Evolutionary conservation across 495 filamentous ascomycete genomes (phyloP).

Genomic region (Endocarpon pusillum): DNA sequence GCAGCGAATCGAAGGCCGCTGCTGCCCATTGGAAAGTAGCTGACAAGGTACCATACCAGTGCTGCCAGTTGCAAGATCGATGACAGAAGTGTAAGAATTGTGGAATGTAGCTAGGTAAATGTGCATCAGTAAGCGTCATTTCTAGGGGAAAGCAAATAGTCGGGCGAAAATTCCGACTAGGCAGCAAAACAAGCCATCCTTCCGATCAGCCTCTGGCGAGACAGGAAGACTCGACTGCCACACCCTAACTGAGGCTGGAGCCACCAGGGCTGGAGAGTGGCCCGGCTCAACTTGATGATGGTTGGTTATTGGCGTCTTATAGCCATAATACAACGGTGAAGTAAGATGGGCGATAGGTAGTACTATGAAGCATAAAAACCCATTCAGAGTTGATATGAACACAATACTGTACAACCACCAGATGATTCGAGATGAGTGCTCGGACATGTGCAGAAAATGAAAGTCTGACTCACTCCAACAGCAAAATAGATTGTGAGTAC

Average conservation of each 20-base stretch:
- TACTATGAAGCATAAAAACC: slow-evolving; percentile 1
- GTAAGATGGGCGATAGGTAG: too few species aligned
- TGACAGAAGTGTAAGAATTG: slow-evolving; percentile 67
- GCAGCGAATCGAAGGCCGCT: slow-evolving; percentile 75
- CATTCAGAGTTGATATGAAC: background rate
- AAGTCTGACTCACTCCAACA: slow-evolving; percentile 54
- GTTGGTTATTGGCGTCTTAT: too few species aligned
- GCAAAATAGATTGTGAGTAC: slow-evolving; percentile 80
- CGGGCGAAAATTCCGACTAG: too few species aligned
- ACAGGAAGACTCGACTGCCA: too few species aligned
- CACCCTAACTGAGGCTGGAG: too few species aligned
- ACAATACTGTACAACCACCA: background rate
- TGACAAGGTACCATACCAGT: slow-evolving; percentile 85
- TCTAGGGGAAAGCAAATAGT: too few species aligned
- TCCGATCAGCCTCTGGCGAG: too few species aligned
- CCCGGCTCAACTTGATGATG: too few species aligned
- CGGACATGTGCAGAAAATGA: slow-evolving; percentile 3
- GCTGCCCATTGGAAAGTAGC: slow-evolving; percentile 95
- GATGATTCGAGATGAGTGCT: background rate
- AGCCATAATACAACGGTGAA: too few species aligned
- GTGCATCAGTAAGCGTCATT: too few species aligned
- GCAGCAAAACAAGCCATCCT: too few species aligned
- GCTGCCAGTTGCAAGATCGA: slow-evolving; percentile 67
- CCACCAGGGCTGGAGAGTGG: too few species aligned
- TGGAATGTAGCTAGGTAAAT: slow-evolving; percentile 51